Evolutionary conservation across 371 early-diverging fungal species (phyloP), one percentile per base, ranked within the genome.

Genomic region (Basidiobolus meristosporus): DNA sequence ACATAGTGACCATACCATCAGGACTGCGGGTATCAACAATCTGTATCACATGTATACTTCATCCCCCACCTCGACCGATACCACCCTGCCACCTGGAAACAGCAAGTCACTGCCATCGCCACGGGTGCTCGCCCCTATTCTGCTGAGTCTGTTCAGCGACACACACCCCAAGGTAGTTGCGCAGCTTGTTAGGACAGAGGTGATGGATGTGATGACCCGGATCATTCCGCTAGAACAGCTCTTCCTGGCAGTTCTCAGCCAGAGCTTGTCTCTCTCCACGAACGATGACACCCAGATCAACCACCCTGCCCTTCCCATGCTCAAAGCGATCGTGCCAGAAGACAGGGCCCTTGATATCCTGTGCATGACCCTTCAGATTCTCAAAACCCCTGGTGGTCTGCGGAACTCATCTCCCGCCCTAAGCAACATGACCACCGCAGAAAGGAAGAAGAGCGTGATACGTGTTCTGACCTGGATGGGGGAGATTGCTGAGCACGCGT

Each of bases 71-170:
- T 35, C 46, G 16, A 31, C 20, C 22, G 46, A 41, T n/a, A 2
- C 45, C 14, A 7, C 31, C 15, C 30, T 17, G 14, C 30, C 36
- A 23, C 14, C n/a, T 21, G 14, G 11, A 1, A 40, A 45, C 11
- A 26, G 28, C 26, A 45, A 33, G 39, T 12, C 32, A 7, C 40
- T 45, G 32, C 45, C 45, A 7, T 16, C 40, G 20, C 36, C 39
- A 34, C 40, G 41, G 18, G 40, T 26, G 18, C 35, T 46, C n/a
- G 17, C 12, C 11, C 41, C 41, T 2, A 21, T 41, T n/a, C 19
- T 46, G 7, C 18, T 41, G n/a, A 40, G 40, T 7, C 15, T 46
- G 6, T 36, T 46, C 17, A 36, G 36, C 7, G 46, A 46, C 20
- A 15, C 41, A 20, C 16, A 30, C 41, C 28, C 37, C 18, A 36